Evolutionary conservation across 345 rosid species (phyloP).

Genomic region (Zanthoxylum bungeanum): DNA sequence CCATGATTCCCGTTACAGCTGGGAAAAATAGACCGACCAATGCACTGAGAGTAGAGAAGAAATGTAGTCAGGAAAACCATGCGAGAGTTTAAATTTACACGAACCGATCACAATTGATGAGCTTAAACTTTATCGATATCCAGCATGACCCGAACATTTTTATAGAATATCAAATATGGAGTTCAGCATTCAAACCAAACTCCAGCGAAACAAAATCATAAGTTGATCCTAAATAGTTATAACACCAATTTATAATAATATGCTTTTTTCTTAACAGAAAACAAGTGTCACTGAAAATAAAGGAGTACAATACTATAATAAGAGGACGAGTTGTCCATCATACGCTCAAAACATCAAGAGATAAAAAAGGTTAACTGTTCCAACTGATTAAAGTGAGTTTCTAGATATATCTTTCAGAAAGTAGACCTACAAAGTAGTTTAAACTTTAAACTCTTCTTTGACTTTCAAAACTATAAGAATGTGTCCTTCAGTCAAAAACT

Average conservation of each 20-base stretch:
- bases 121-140: background rate
- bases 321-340: background rate
- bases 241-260: background rate
- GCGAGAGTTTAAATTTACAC: background rate
- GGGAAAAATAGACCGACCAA: constrained; percentile 99
- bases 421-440: too few relatives aligned
- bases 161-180: background rate
- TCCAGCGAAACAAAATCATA: constrained; percentile 4
- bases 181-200: background rate
- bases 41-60: constrained; percentile 41
- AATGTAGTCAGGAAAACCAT: constrained; percentile 11
- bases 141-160: background rate
- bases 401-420: background rate
- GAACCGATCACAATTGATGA: background rate
- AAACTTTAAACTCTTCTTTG: too few relatives aligned
- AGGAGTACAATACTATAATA: background rate
- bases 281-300: background rate
- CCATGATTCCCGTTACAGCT: constrained; percentile 99
- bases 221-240: background rate
- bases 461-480: too few relatives aligned
- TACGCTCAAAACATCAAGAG: too few relatives aligned
- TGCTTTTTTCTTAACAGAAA: background rate
- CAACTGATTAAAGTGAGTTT: background rate
- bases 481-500: too few relatives aligned
- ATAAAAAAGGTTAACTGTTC: too few relatives aligned